Percentiles rank a stretch among this genome's conserved stretches.
phyloP scores from a whole-genome alignment of 1,284 basidiomycete genomes.

The Dichomitus squalens region DNA sequence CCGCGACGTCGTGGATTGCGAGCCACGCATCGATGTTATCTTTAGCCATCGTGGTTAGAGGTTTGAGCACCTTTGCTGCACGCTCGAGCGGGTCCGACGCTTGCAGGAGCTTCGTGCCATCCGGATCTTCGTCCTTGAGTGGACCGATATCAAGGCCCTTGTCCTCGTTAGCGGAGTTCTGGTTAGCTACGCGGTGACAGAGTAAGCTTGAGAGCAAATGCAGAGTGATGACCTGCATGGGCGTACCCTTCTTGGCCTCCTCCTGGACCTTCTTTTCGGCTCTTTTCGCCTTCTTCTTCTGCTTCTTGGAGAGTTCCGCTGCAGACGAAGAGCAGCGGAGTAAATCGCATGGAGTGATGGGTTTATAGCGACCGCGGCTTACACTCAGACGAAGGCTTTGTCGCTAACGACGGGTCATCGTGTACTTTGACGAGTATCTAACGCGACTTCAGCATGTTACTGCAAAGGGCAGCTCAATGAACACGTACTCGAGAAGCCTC shows the following conservation, averaged over 20 bases:
- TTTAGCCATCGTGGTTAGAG: slow-evolving; percentile 58
- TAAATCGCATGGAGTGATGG: not conserved
- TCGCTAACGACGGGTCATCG: slow-evolving; percentile 72
- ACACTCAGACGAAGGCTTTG: slow-evolving; percentile 43
- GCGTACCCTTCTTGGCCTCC: slow-evolving; percentile 62
- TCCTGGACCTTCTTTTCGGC: slow-evolving; percentile 71
- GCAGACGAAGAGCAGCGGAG: not conserved
- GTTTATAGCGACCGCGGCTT: slow-evolving; percentile 9
- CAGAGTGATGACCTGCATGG: not conserved
- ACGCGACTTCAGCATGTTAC: not conserved
- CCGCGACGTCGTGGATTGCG: slow-evolving; percentile 79
- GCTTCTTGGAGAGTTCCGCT: slow-evolving; percentile 73
- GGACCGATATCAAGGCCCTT: slow-evolving; percentile 71
- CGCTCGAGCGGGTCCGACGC: slow-evolving; percentile 74
- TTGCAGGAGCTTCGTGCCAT: slow-evolving; percentile 72
- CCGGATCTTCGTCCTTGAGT: slow-evolving; percentile 82
- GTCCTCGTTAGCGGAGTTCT: slow-evolving; percentile 56
- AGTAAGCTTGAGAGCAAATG: not conserved
- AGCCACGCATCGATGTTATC: slow-evolving; percentile 74
- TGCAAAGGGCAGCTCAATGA: not conserved
- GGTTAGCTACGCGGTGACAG: not conserved
- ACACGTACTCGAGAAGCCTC: slow-evolving; percentile 61
- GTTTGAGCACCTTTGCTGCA: slow-evolving; percentile 75
- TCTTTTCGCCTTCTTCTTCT: slow-evolving; percentile 90
- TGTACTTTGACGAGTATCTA: slow-evolving; percentile 78